Base-by-base conservation (phyloP, 2,329 filamentous ascomycete species). In the Penicillium sp. region DNA sequence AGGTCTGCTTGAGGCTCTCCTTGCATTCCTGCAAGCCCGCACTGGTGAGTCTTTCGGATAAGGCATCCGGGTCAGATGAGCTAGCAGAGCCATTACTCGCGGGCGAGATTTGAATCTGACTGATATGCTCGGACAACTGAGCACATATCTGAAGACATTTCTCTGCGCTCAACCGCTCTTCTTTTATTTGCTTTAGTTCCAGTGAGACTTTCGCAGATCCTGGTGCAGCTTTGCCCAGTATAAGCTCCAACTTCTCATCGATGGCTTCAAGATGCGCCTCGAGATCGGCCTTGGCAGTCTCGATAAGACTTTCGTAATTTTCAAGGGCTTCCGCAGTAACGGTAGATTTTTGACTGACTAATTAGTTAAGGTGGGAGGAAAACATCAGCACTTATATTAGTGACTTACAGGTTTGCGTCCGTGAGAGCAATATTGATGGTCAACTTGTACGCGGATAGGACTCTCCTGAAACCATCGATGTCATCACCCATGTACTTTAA, bases 401-500 rank as follows among this genome's bases (percentile, higher is more conserved):
- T 56, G 46, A 74, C 76, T 74, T 73, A 81, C 78, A 81, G 71
- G 58, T 75, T 78, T 62, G 72, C 72, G 66, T 80, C 73, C 9
- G 71, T 74, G 23, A 82, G 73, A 19, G 79, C 77, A 71, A 81
- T 79, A 51, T 59, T 76, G 30, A 80, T 78, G 30, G 76, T 80
- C 52, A 74, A 68, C 63, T 80, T 81, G 62, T 82, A 82, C 47
- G 74, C 73, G 46, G 78, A 73, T 35, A 83, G 64, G 45, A 79
- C 64, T 23, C 73, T 66, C 45, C 71, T 73, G 58, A 82, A 83
- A 54, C 72, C 74, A 62, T 78, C 74, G 49, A 83, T 78, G 63
- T 81, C 72, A 48, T 81, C 75, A 30, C 77, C 78, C 74, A 82
- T 79, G 56, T 82, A 83, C 61, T 64, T 76, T 50, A 83, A 65